phyloP scores from a whole-genome alignment of 768 basidiomycete genomes.

The Suillus lakei region DNA sequence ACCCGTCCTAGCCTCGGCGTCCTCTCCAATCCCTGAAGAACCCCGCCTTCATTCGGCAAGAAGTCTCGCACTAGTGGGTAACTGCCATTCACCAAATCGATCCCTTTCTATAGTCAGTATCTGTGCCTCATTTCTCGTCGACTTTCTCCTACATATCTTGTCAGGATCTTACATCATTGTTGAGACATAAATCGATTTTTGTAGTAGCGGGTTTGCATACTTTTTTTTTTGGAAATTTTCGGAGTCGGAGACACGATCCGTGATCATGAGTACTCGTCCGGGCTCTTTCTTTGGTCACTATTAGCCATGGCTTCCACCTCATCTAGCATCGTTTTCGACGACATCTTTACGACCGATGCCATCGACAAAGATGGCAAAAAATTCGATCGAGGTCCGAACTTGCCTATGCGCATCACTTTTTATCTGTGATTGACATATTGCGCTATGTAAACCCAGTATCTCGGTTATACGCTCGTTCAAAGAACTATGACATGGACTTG shows the following conservation, averaged over 20 bases:
- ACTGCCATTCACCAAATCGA: no score
- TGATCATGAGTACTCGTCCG: neutral
- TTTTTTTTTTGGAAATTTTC: neutral
- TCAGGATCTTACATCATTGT: neutral
- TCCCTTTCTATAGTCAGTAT: neutral
- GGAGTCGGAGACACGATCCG: neutral
- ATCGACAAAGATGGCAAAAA: slow-evolving; percentile 96
- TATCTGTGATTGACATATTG: slow-evolving; percentile 12
- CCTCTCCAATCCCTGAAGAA: no score
- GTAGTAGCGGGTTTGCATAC: neutral
- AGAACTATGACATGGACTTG: slow-evolving; percentile 91
- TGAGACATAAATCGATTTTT: neutral
- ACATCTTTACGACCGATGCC: slow-evolving; percentile 84
- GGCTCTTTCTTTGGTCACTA: neutral
- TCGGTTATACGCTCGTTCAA: slow-evolving; percentile 85
- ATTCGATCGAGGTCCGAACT: slow-evolving; percentile 85
- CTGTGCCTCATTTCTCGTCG: neutral
- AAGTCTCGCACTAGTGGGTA: neutral
- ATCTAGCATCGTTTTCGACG: slow-evolving; percentile 88
- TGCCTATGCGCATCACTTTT: neutral
- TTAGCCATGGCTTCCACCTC: slow-evolving; percentile 55
- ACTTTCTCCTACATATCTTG: neutral
- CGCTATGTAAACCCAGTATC: slow-evolving; percentile 67
- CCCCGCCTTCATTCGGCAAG: no score
- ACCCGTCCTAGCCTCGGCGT: neutral